phyloP scores from a whole-genome alignment of 2,329 filamentous ascomycete species.

The Coniochaeta sp. region DNA sequence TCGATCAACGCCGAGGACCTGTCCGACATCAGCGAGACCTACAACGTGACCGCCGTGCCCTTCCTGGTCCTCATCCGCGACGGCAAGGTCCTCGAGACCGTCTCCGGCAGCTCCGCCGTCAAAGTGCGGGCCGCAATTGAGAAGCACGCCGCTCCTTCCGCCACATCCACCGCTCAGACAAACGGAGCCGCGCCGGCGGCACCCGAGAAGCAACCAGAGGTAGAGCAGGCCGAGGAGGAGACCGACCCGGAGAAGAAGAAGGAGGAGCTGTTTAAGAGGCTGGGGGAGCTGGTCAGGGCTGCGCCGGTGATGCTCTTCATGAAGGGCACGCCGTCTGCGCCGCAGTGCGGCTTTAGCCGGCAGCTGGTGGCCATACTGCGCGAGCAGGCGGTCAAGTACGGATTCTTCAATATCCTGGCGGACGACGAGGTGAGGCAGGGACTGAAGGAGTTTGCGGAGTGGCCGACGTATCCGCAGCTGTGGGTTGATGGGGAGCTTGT shows the following conservation, averaged over 20 bases:
- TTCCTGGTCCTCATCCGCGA: conserved; percentile 79
- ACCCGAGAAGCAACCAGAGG: conserved; percentile 26
- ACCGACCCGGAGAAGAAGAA: conserved; percentile 54
- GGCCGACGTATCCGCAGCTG: conserved; percentile 95
- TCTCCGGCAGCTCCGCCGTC: conserved; percentile 82
- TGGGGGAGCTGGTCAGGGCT: conserved; percentile 83
- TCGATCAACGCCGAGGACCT: conserved; percentile 92
- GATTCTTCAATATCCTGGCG: conserved; percentile 97
- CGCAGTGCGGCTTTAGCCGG: conserved; percentile 92
- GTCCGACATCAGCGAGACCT: conserved; percentile 81
- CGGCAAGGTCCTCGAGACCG: conserved; percentile 69
- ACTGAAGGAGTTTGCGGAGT: conserved; percentile 94
- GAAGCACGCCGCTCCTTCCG: conserved; percentile 50
- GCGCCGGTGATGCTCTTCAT: conserved; percentile 99
- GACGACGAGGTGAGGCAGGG: conserved; percentile 96
- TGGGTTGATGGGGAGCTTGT: conserved; percentile 89
- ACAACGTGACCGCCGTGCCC: conserved; percentile 91
- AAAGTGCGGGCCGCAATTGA: conserved; percentile 84
- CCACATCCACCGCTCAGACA: conserved; percentile 11
- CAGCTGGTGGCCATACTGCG: conserved; percentile 81
- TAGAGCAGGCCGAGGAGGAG: conserved; percentile 21
- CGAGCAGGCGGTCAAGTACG: conserved; percentile 88
- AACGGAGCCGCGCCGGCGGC: conserved; percentile 27
- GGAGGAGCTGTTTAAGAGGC: conserved; percentile 75
- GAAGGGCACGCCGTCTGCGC: conserved; percentile 95